These are phyloP conservation scores for Chalciporus pseudorubinellus DNA, from an alignment of 768 basidiomycete genomes.

Conservation along the genomic window DNA sequence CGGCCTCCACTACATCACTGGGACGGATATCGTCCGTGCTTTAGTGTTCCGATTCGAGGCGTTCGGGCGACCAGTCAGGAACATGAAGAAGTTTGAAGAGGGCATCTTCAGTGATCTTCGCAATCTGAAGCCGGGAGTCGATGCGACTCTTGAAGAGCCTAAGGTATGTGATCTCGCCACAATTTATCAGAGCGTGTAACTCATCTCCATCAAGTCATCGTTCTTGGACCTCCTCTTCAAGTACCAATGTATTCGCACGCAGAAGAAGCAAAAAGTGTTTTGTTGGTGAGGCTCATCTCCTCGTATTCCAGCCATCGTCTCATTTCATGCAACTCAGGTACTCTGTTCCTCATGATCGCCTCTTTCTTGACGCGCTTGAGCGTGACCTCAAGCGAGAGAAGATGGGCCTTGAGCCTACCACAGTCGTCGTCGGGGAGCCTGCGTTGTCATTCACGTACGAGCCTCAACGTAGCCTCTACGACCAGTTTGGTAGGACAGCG, in stretches of 20 bases:
- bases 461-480: slow-evolving; percentile 78
- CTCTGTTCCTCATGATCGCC: slow-evolving; percentile 94
- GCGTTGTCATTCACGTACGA: slow-evolving; percentile 89
- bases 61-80: slow-evolving; percentile 85
- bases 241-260: slow-evolving; percentile 94
- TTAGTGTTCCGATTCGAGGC: slow-evolving; percentile 93
- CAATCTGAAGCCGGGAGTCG: slow-evolving; percentile 90
- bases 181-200: neutral
- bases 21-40: slow-evolving; percentile 94
- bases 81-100: slow-evolving; percentile 98
- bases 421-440: slow-evolving; percentile 72
- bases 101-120: slow-evolving; percentile 92
- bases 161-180: slow-evolving; percentile 55
- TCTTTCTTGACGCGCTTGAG: slow-evolving; percentile 95
- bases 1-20: slow-evolving; percentile 90
- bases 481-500: slow-evolving; percentile 68
- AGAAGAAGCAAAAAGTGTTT: slow-evolving; percentile 99
- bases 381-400: slow-evolving; percentile 96
- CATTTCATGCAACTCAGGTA: slow-evolving; percentile 53
- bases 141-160: slow-evolving; percentile 93
- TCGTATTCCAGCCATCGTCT: neutral
- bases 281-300: slow-evolving; percentile 66
- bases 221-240: slow-evolving; percentile 95
- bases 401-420: slow-evolving; percentile 84
- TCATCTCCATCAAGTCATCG: slow-evolving; percentile 56